Evolutionary conservation across 108 stramenopile genomes (phyloP).

Genomic region (Conticribra weissflogii): DNA sequence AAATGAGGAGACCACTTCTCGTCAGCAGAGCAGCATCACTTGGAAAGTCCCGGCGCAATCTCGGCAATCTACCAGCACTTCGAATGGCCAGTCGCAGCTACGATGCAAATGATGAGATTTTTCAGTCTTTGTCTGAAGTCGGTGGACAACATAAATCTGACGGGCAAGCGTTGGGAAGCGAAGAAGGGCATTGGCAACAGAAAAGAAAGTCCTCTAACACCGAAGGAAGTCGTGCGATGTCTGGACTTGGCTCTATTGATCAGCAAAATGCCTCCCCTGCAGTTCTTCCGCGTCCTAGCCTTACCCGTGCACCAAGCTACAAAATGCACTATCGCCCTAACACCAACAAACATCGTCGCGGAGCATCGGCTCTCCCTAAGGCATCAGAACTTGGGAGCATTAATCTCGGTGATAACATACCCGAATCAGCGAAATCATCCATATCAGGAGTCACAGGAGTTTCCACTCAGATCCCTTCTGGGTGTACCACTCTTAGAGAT

Average conservation of each 20-base stretch:
- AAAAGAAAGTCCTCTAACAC: no score
- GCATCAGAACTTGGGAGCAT: neutral
- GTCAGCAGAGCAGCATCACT: neutral
- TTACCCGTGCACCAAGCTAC: neutral
- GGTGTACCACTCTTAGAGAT: conserved; percentile 14
- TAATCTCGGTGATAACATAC: neutral
- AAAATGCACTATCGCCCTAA: neutral
- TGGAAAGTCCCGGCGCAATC: neutral
- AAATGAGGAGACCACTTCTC: neutral
- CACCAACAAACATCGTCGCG: neutral
- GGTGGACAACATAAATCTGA: neutral
- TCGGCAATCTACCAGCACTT: neutral
- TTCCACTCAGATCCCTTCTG: neutral
- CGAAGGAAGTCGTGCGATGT: no score
- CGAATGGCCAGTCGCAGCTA: neutral
- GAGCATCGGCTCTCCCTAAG: neutral
- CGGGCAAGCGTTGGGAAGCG: neutral
- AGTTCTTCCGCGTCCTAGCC: neutral
- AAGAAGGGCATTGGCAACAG: neutral
- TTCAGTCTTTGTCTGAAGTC: neutral
- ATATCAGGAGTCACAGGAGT: neutral
- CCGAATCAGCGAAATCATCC: neutral
- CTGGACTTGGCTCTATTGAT: no score
- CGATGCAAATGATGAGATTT: neutral
- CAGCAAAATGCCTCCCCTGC: no score